Percentiles rank a stretch among this genome's conserved stretches.
Conservation (phyloP, 139 green algal genomes). For the Zygnema circumcarinatum region DNA sequence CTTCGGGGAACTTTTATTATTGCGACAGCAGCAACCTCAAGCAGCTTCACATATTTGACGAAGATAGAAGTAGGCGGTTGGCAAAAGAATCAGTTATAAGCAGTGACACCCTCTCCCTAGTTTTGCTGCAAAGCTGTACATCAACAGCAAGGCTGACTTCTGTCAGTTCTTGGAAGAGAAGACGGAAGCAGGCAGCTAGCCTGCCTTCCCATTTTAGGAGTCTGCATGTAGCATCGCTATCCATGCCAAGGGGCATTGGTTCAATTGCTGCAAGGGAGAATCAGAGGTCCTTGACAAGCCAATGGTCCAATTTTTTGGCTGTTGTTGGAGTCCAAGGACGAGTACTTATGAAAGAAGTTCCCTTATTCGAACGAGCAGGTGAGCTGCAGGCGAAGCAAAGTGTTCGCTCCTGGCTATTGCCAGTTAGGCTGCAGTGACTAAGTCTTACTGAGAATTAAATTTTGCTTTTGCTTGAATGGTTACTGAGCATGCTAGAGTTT, state of each 20-base stretch:
- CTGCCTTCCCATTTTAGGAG: background rate
- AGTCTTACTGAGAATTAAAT: no score
- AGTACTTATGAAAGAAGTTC: background rate
- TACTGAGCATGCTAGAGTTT: no score
- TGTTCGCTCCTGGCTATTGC: no score
- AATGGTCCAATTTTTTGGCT: background rate
- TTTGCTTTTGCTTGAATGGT: no score
- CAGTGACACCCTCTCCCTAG: background rate
- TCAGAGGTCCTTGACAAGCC: background rate
- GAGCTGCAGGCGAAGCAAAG: no score
- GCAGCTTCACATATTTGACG: background rate
- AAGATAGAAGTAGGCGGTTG: background rate
- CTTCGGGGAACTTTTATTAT: background rate
- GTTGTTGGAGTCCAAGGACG: background rate
- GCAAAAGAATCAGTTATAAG: background rate
- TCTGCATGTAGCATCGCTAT: background rate
- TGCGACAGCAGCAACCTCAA: background rate
- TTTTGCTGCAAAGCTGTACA: background rate
- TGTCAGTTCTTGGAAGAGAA: background rate
- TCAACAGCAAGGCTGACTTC: background rate
- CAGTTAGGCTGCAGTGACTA: no score
- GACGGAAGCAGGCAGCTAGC: background rate
- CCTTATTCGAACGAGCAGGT: background rate
- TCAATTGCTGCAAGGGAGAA: background rate
- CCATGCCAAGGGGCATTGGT: background rate